phyloP scores from a whole-genome alignment of 768 basidiomycete species.

The Leccinum sublutescens region DNA sequence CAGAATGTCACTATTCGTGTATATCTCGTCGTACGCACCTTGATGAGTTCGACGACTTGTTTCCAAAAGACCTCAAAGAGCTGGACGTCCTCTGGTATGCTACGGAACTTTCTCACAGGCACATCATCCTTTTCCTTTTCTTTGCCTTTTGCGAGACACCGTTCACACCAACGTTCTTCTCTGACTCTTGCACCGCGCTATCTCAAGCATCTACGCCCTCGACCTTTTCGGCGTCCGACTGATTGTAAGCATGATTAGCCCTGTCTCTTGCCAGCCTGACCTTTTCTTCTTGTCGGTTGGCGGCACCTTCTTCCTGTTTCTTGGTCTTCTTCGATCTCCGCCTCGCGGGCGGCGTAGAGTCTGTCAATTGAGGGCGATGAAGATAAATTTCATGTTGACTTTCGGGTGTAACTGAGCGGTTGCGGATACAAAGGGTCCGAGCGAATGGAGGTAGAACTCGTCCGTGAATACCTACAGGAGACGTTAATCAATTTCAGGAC shows the following conservation, averaged over 20 bases:
- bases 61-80: conserved; percentile 99
- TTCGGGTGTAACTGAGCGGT: conserved; percentile 96
- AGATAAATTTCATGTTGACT: conserved; percentile 96
- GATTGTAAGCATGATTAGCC: conserved; percentile 50
- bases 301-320: conserved; percentile 86
- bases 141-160: conserved; percentile 37
- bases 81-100: conserved; percentile 91
- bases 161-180: conserved; percentile 19
- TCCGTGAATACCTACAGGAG: too few relatives aligned
- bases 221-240: conserved; percentile 18
- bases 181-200: background rate
- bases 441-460: too few relatives aligned
- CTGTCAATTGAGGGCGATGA: conserved; percentile 87
- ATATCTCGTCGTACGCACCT: conserved; percentile 48
- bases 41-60: conserved; percentile 94
- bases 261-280: conserved; percentile 72
- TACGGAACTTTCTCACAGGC: conserved; percentile 76
- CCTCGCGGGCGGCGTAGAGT: conserved; percentile 71
- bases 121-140: conserved; percentile 60
- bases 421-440: conserved; percentile 94
- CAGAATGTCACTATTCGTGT: background rate
- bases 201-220: conserved; percentile 8
- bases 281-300: conserved; percentile 80
- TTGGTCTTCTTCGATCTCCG: conserved; percentile 82
- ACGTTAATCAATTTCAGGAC: too few relatives aligned